Conservation (phyloP, 768 basidiomycete genomes). For the Boletus insuetus region DNA sequence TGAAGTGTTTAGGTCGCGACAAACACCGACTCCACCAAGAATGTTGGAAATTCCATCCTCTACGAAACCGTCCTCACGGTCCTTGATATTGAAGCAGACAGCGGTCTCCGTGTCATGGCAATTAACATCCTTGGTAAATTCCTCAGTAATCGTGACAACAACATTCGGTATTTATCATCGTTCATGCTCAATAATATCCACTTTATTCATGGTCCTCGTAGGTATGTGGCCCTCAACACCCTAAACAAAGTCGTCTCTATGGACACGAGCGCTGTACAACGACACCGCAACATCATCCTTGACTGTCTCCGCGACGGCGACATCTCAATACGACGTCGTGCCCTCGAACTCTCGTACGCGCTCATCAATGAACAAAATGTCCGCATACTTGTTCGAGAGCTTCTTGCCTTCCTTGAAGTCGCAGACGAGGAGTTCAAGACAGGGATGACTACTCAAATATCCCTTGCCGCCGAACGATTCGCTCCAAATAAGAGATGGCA, state of each 20-base stretch:
- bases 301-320: slow-evolving; percentile 99
- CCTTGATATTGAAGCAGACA: slow-evolving; percentile 96
- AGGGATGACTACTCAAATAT: slow-evolving; percentile 96
- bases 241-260: slow-evolving; percentile 97
- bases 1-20: slow-evolving; percentile 77
- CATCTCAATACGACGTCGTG: slow-evolving; percentile 95
- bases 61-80: slow-evolving; percentile 98
- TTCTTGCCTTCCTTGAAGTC: slow-evolving; percentile 94
- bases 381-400: slow-evolving; percentile 84
- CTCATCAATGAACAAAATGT: slow-evolving; percentile 95
- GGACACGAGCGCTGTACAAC: slow-evolving; percentile 97
- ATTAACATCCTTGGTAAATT: slow-evolving; percentile 99
- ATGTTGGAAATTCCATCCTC: slow-evolving; percentile 96
- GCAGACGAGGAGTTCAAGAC: slow-evolving; percentile 99
- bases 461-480: slow-evolving; percentile 91
- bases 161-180: slow-evolving; percentile 75
- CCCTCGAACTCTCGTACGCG: slow-evolving; percentile 95
- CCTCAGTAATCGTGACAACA: slow-evolving; percentile 95
- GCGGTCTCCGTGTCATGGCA: slow-evolving; percentile 95
- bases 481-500: slow-evolving; percentile 99
- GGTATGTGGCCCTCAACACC: slow-evolving; percentile 97
- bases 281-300: slow-evolving; percentile 97
- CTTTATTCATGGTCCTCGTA: slow-evolving; percentile 30
- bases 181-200: not conserved
- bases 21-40: slow-evolving; percentile 96